A percentile compares a stretch with the other conserved stretches of the same genome.
phyloP scores from a whole-genome alignment of 192 early-diverging fungal species.

The Rhizophagus clarus region DNA sequence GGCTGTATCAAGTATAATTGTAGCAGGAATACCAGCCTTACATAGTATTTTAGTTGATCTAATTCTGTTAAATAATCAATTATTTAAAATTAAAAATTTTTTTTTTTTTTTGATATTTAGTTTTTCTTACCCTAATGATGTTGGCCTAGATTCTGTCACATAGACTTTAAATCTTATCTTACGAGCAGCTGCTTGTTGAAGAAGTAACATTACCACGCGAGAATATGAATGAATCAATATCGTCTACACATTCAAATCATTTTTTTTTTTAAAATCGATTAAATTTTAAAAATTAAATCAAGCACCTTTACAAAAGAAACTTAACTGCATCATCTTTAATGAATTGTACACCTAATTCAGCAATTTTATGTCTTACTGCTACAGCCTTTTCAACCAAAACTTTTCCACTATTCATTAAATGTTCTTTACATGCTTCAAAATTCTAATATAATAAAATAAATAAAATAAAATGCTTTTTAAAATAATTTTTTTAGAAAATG shows the following conservation, averaged over 20 bases:
- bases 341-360: conserved; percentile 77
- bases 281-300: no score
- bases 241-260: conserved; percentile 41
- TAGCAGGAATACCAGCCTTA: conserved; percentile 76
- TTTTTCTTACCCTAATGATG: conserved; percentile 59
- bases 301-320: not conserved
- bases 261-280: conserved; percentile 12
- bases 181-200: conserved; percentile 71
- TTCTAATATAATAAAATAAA: conserved; percentile 41
- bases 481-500: not conserved
- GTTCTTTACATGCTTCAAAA: conserved; percentile 71
- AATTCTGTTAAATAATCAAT: conserved; percentile 42
- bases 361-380: conserved; percentile 72
- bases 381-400: conserved; percentile 76
- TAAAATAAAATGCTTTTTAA: not conserved
- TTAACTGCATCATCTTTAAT: conserved; percentile 69
- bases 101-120: not conserved
- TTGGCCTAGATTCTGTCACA: conserved; percentile 88
- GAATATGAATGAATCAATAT: conserved; percentile 97
- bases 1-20: conserved; percentile 87
- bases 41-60: conserved; percentile 71
- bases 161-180: conserved; percentile 92
- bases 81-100: not conserved
- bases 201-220: conserved; percentile 84
- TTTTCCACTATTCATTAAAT: conserved; percentile 68